These are phyloP conservation scores for Lophiotrema nucula DNA, from an alignment of 495 filamentous ascomycete species.

Conservation along the genomic window DNA sequence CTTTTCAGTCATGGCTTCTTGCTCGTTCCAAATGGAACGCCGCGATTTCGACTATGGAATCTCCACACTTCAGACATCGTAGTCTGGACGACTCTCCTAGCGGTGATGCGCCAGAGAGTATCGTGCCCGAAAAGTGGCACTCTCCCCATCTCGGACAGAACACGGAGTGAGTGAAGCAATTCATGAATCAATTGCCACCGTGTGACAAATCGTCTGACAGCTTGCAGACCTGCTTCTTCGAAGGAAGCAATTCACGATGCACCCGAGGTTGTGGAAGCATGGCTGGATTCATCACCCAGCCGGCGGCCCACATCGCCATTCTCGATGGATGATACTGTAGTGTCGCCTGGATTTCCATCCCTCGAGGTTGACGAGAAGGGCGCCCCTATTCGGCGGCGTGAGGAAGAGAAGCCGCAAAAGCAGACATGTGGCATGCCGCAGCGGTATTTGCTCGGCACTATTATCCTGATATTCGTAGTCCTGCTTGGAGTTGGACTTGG, in stretches of 20 bases:
- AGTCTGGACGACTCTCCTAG: conserved; percentile 1
- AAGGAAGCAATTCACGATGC: conserved; percentile 12
- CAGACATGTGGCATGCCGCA: not conserved
- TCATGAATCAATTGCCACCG: too few relatives aligned
- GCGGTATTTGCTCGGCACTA: conserved; percentile 3
- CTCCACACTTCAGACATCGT: not conserved
- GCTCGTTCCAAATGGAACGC: not conserved
- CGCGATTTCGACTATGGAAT: not conserved
- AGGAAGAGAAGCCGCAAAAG: not conserved
- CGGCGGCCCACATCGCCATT: not conserved
- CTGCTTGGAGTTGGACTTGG: conserved; percentile 11
- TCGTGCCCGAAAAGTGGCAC: not conserved
- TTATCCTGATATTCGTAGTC: conserved; percentile 1
- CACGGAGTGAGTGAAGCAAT: not conserved
- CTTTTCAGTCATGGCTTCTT: not conserved
- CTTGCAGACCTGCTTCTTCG: not conserved
- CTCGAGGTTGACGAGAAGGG: conserved; percentile 5
- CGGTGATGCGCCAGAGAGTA: not conserved
- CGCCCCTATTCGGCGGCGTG: not conserved
- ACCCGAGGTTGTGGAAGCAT: conserved; percentile 11
- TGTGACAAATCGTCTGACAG: too few relatives aligned
- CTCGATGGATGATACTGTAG: conserved; percentile 10
- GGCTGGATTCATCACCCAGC: not conserved
- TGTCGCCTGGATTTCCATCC: conserved; percentile 6
- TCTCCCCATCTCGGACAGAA: not conserved